Percentiles rank a stretch among this genome's conserved stretches.
These are phyloP conservation scores for Lojkania enalia DNA, from an alignment of 2,329 filamentous ascomycete species.

Conservation along the genomic window DNA sequence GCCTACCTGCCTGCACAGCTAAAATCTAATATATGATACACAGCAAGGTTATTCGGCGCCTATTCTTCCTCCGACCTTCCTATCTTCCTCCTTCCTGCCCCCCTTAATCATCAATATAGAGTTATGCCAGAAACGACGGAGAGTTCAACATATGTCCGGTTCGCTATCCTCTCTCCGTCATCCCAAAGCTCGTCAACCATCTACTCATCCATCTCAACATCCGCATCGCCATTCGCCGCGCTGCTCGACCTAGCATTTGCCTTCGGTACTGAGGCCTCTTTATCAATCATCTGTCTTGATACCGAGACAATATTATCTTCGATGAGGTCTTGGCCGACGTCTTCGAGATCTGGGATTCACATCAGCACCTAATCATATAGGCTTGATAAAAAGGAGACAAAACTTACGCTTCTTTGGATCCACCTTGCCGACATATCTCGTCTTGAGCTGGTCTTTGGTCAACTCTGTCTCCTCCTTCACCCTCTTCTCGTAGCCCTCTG, in stretches of 20 bases:
- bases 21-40: no score
- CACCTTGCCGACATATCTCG: conserved; percentile 96
- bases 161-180: no score
- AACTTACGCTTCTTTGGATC: conserved; percentile 91
- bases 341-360: conserved; percentile 71
- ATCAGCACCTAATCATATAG: conserved; percentile 27
- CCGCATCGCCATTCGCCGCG: conserved; percentile 29
- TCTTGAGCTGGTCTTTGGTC: conserved; percentile 97
- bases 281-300: conserved; percentile 99
- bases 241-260: conserved; percentile 33
- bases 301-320: conserved; percentile 99
- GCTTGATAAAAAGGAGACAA: no score
- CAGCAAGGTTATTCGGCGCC: no score
- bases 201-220: conserved; percentile 43
- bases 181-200: no score
- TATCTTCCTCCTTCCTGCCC: no score
- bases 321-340: conserved; percentile 93
- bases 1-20: no score
- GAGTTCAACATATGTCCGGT: no score
- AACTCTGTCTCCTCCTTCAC: conserved; percentile 98
- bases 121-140: no score
- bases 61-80: no score
- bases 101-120: no score
- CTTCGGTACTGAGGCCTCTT: conserved; percentile 88
- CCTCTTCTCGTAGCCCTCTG: conserved; percentile 97